Evolutionary conservation across 1,284 basidiomycete species (phyloP), one percentile per base, ranked within the genome.

Genomic region (Coniferiporia weirii): DNA sequence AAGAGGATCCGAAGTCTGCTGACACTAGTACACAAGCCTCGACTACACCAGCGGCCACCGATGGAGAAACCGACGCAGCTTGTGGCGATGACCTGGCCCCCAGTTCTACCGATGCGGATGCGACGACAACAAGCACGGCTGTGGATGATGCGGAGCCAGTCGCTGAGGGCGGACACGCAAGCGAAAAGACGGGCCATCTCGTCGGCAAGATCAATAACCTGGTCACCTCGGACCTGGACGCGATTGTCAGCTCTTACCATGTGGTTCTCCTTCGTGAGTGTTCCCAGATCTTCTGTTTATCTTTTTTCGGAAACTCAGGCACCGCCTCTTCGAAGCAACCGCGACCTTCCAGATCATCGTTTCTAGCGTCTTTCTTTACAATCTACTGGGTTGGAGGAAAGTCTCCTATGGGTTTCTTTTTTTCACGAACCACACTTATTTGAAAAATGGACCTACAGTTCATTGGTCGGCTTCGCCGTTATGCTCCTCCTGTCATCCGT

Each of bases 131-230:
- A 38, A 46, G 34, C 20, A 34, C 32, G 12, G 50, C 40, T 35
- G 56, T 7, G 20, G 32, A 40, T 32, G 35, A 17, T 15, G 15
- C 43, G 10, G 22, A 49, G 20, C 44, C 56, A 0, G 46, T 15
- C 2, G 6, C 47, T 9, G 46, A 54, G 51, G 34, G 53, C 8
- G 63, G 60, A n/a, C 54, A 61, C 3, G 54, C 59, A 34, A 57
- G 68, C 43, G 66, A 60, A 36, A 69, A 54, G 52, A 35, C 62
- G 55, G 44, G 48, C 6, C 71, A 72, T 43, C 55, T 77, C 15
- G 69, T 72, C 13, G 75, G 75, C 4, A 73, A 71, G 56, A 75
- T 78, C 65, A 77, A 76, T 57, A 75, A 75, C 8, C 47, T 64
- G 12, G 44, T 64, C 15, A 58, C 61, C 9, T 63, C 65, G 22